Evolutionary conservation across 2,329 filamentous ascomycete species (phyloP).

Genomic region (Aspergillus piperis): DNA sequence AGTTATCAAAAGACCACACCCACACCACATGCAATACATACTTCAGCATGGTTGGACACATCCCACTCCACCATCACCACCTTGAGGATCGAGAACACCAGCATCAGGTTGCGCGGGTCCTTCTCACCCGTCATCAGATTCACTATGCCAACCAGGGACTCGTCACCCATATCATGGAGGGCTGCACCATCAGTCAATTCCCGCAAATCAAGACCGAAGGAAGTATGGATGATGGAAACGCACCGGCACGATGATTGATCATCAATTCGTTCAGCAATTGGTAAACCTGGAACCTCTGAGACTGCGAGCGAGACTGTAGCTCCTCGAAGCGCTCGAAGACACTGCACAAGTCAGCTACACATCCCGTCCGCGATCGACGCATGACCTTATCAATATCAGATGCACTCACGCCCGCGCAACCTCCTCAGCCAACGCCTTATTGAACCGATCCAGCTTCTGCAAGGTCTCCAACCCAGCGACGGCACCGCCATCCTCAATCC

Average conservation of each 20-base stretch:
- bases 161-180: slow-evolving; percentile 59
- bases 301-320: slow-evolving; percentile 62
- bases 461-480: slow-evolving; percentile 61
- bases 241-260: slow-evolving; percentile 61
- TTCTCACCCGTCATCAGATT: slow-evolving; percentile 69
- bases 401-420: slow-evolving; percentile 55
- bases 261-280: slow-evolving; percentile 63
- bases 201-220: background rate
- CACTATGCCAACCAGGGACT: slow-evolving; percentile 63
- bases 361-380: background rate
- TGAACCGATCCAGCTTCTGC: slow-evolving; percentile 62
- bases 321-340: slow-evolving; percentile 57
- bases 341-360: slow-evolving; percentile 34
- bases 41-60: slow-evolving; percentile 61
- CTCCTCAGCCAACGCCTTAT: slow-evolving; percentile 55
- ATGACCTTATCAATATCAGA: background rate
- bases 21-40: slow-evolving; percentile 27
- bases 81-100: slow-evolving; percentile 67
- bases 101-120: slow-evolving; percentile 69
- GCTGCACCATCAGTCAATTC: slow-evolving; percentile 36
- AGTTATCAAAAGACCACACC: slow-evolving; percentile 13
- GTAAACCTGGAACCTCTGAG: slow-evolving; percentile 65
- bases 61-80: slow-evolving; percentile 70
- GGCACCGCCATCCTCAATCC: slow-evolving; percentile 64
- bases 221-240: background rate